Evolutionary conservation across 768 basidiomycete genomes (phyloP).

Genomic region (Favolaschia claudopus): DNA sequence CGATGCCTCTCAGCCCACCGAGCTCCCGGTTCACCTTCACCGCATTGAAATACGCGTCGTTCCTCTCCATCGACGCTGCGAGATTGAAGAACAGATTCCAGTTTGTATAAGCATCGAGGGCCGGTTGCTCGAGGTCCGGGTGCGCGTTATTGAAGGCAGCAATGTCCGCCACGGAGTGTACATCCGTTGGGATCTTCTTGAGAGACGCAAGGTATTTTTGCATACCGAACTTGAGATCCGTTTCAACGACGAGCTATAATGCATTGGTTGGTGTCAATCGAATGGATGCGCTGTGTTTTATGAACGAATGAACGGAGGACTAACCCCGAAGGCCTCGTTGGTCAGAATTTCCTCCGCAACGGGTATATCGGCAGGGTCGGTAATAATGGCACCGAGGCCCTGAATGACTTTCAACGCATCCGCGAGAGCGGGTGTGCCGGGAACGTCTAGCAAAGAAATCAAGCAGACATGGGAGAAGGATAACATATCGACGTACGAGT

Average conservation of each 20-base stretch:
- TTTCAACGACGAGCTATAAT: slow-evolving; percentile 48
- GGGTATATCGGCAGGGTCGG: slow-evolving; percentile 69
- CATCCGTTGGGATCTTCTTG: slow-evolving; percentile 60
- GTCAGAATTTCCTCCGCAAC: slow-evolving; percentile 55
- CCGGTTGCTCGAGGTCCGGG: slow-evolving; percentile 54
- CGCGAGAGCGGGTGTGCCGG: no score
- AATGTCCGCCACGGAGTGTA: slow-evolving; percentile 62
- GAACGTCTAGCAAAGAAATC: no score
- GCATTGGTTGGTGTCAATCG: background rate
- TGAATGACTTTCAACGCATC: slow-evolving; percentile 45
- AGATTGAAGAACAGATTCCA: slow-evolving; percentile 43
- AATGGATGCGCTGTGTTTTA: background rate
- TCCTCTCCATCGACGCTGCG: slow-evolving; percentile 45
- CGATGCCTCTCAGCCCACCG: slow-evolving; percentile 61
- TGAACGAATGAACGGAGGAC: slow-evolving; percentile 64
- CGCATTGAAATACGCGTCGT: slow-evolving; percentile 51
- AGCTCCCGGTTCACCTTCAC: slow-evolving; percentile 53
- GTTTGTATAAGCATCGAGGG: slow-evolving; percentile 47
- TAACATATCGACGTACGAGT: slow-evolving; percentile 40
- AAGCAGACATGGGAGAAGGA: no score
- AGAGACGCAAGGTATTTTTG: slow-evolving; percentile 56
- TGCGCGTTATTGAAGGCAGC: slow-evolving; percentile 64
- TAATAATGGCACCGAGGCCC: slow-evolving; percentile 54
- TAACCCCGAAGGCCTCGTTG: slow-evolving; percentile 61
- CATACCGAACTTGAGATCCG: no score